Evolutionary conservation across 2,329 filamentous ascomycete genomes (phyloP).

Genomic region (Sporothrix dimorphospora): DNA sequence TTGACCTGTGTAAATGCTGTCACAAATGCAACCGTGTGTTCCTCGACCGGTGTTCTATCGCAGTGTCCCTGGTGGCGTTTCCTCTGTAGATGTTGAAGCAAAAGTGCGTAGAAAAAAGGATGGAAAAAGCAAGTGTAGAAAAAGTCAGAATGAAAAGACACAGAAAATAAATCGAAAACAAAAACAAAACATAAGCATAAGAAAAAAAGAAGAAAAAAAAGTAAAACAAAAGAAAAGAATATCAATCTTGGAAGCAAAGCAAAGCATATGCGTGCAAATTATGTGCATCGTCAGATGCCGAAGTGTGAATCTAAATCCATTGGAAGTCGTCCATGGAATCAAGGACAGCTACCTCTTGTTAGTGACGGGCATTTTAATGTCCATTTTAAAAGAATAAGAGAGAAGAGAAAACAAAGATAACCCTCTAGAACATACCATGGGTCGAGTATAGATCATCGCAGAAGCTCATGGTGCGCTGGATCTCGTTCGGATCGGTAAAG

Average conservation of each 20-base stretch:
- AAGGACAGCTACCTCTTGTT: background rate
- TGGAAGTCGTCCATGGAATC: slow-evolving; percentile 1
- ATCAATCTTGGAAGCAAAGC: background rate
- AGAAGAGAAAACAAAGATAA: too few relatives aligned
- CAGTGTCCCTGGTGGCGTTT: background rate
- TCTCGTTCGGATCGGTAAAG: background rate
- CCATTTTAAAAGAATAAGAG: background rate
- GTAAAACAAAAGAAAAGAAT: background rate
- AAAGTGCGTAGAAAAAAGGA: background rate
- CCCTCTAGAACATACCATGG: background rate
- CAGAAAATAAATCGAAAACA: too few relatives aligned
- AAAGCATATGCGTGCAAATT: background rate
- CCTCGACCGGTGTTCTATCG: background rate
- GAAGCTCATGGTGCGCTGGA: slow-evolving; percentile 6
- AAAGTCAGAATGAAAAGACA: background rate
- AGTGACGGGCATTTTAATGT: background rate
- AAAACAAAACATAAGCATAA: background rate
- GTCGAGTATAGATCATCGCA: background rate
- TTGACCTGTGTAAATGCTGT: background rate
- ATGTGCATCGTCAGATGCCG: background rate
- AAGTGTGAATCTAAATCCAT: background rate
- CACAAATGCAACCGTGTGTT: background rate
- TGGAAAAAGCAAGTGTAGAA: background rate
- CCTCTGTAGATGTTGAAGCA: background rate
- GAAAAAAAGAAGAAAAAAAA: background rate